A percentile compares a stretch with the other conserved stretches of the same genome.
phyloP scores from a whole-genome alignment of 176 grass and related monocot species.

The Paspalum notatum region DNA sequence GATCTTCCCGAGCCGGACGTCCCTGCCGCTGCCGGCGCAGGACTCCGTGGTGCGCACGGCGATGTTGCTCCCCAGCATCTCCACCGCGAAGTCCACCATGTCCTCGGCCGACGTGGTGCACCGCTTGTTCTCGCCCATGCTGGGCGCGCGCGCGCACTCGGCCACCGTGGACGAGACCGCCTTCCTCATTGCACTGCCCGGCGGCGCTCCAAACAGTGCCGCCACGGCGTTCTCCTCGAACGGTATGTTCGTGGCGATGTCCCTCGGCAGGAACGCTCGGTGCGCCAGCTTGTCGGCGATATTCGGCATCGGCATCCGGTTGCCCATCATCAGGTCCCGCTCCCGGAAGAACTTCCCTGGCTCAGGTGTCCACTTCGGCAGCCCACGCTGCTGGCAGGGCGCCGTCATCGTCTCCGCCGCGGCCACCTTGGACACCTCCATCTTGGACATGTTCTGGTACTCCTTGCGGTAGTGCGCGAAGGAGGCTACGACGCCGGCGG shows the following conservation, averaged over 20 bases:
- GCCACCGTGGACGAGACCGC: constrained; percentile 50
- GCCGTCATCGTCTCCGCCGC: no score
- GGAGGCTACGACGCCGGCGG: not conserved
- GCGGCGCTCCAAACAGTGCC: constrained; percentile 41
- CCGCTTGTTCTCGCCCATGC: constrained; percentile 58
- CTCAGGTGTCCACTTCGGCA: constrained; percentile 49
- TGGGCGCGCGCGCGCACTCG: constrained; percentile 54
- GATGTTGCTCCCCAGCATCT: constrained; percentile 53
- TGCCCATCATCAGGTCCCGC: constrained; percentile 46
- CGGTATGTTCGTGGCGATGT: constrained; percentile 53
- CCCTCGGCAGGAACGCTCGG: constrained; percentile 56
- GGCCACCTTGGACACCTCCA: constrained; percentile 34
- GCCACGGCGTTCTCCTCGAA: constrained; percentile 42
- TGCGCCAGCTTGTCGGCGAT: constrained; percentile 49
- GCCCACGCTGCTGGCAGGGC: not conserved
- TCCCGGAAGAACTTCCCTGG: constrained; percentile 70
- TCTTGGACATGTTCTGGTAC: constrained; percentile 63
- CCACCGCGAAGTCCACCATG: constrained; percentile 68
- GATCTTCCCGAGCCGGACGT: constrained; percentile 50
- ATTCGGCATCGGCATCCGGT: constrained; percentile 65
- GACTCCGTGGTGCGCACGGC: constrained; percentile 51
- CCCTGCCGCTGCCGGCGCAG: constrained; percentile 31
- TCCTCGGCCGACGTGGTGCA: constrained; percentile 67
- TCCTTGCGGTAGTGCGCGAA: constrained; percentile 57
- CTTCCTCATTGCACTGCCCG: constrained; percentile 49